These are phyloP conservation scores for Schizothecium vesticola DNA, from an alignment of 495 filamentous ascomycete genomes.

Conservation along the genomic window DNA sequence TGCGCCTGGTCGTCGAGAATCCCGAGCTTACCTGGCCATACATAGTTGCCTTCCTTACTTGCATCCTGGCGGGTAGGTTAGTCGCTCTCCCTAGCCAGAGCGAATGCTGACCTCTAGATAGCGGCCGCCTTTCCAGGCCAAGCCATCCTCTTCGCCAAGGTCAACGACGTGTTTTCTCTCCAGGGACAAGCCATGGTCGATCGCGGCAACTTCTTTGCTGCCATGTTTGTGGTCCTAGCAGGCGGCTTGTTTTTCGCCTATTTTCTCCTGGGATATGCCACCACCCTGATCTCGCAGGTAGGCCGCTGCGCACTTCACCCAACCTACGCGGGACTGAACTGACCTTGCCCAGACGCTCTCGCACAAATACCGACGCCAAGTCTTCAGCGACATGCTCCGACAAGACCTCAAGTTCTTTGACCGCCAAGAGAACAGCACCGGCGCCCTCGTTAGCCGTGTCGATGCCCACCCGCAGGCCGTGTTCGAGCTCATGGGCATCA, in stretches of 20 bases:
- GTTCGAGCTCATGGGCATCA: constrained; percentile 78
- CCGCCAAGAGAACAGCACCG: constrained; percentile 72
- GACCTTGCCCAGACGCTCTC: not conserved
- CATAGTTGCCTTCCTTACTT: not conserved
- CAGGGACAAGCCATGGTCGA: constrained; percentile 21
- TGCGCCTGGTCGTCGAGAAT: constrained; percentile 10
- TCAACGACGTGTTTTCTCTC: constrained; percentile 31
- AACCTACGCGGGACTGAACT: not conserved
- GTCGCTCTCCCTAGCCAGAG: not conserved
- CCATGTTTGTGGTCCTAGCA: constrained; percentile 53
- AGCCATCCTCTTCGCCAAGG: constrained; percentile 30
- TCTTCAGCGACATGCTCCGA: constrained; percentile 79
- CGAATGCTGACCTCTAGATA: not conserved
- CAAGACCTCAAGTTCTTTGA: constrained; percentile 89
- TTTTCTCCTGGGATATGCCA: constrained; percentile 38
- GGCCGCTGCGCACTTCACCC: not conserved
- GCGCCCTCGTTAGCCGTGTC: constrained; percentile 62
- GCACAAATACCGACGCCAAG: constrained; percentile 46
- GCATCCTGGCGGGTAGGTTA: not conserved
- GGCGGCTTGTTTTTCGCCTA: constrained; percentile 39
- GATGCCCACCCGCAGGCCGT: constrained; percentile 58
- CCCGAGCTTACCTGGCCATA: constrained; percentile 16
- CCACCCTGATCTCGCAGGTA: constrained; percentile 33
- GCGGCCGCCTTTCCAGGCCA: constrained; percentile 32
- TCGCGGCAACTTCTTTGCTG: constrained; percentile 46